Conservation (phyloP, 2,329 filamentous ascomycete genomes). For the Xylaria sp. region DNA sequence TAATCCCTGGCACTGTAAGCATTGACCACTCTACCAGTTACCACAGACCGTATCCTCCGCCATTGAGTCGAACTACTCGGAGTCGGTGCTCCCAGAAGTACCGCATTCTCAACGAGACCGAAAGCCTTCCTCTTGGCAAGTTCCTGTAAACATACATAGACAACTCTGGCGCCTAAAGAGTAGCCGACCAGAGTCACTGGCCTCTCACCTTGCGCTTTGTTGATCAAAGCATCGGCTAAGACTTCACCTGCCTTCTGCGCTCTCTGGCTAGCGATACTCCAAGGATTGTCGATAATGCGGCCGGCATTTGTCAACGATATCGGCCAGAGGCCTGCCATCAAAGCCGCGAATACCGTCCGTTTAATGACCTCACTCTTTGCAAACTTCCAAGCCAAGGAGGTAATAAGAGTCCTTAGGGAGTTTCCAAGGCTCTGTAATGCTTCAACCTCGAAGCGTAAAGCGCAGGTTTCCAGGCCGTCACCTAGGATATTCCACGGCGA, state of each 20-base stretch:
- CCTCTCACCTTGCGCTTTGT: slow-evolving; percentile 83
- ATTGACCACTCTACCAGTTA: slow-evolving; percentile 85
- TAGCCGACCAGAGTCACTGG: slow-evolving; percentile 86
- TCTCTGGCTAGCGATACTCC: slow-evolving; percentile 78
- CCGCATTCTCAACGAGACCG: slow-evolving; percentile 83
- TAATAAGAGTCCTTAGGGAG: slow-evolving; percentile 81
- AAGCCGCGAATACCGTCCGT: slow-evolving; percentile 63
- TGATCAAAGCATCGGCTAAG: slow-evolving; percentile 84
- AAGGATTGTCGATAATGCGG: slow-evolving; percentile 83
- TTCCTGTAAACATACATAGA: slow-evolving; percentile 82
- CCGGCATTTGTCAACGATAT: slow-evolving; percentile 73
- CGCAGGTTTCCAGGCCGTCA: slow-evolving; percentile 77
- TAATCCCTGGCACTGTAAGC: slow-evolving; percentile 90
- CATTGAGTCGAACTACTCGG: slow-evolving; percentile 79
- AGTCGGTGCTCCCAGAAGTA: slow-evolving; percentile 84
- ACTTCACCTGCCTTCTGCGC: slow-evolving; percentile 78
- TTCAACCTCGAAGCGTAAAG: slow-evolving; percentile 84
- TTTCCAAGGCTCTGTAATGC: slow-evolving; percentile 81
- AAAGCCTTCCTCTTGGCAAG: slow-evolving; percentile 84
- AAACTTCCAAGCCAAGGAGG: slow-evolving; percentile 82
- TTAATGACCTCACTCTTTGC: slow-evolving; percentile 67
- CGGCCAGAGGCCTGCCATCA: slow-evolving; percentile 72
- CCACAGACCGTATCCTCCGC: slow-evolving; percentile 81
- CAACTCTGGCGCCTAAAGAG: slow-evolving; percentile 82
- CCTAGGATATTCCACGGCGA: slow-evolving; percentile 83